A percentile compares a stretch with the other conserved stretches of the same genome.
Conservation (phyloP, 495 filamentous ascomycete genomes). For the Rhypophila decipiens region DNA sequence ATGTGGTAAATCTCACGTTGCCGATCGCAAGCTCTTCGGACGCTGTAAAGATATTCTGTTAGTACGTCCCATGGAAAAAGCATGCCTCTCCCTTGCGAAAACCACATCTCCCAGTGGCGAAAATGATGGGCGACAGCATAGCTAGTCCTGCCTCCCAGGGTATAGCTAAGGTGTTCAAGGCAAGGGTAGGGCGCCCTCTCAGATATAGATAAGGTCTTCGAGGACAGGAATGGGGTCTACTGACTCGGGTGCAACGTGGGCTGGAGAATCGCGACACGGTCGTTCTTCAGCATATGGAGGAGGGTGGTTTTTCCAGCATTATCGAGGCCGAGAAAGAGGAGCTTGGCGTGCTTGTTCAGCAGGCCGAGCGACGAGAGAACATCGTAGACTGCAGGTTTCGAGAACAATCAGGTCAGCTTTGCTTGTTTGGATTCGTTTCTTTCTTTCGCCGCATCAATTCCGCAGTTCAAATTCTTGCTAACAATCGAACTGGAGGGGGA, state of each 20-base stretch:
- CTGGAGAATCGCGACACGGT: constrained; percentile 87
- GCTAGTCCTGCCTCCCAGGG: too few species aligned
- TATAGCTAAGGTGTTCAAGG: too few species aligned
- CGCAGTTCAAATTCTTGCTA: not conserved
- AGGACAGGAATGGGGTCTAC: constrained; percentile 21
- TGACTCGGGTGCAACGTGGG: constrained; percentile 85
- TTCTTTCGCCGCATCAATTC: constrained; percentile 1
- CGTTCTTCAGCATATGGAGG: constrained; percentile 93
- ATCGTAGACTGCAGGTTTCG: constrained; percentile 81
- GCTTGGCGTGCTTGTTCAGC: constrained; percentile 93
- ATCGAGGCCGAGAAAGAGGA: constrained; percentile 89
- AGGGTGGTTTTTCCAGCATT: constrained; percentile 97
- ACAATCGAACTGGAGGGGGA: not conserved
- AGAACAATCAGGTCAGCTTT: constrained; percentile 4
- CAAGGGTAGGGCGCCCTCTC: too few species aligned
- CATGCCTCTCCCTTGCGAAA: too few species aligned
- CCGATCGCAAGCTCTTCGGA: constrained; percentile 96
- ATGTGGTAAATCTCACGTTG: constrained; percentile 94
- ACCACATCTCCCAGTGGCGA: too few species aligned
- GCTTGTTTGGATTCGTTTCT: constrained; percentile 16
- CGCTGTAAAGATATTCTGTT: too few species aligned
- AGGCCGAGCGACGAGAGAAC: constrained; percentile 84
- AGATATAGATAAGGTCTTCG: not conserved
- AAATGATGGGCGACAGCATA: too few species aligned
- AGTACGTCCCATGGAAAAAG: too few species aligned